Evolutionary conservation across 495 filamentous ascomycete genomes (phyloP), one percentile per base, ranked within the genome.

Genomic region (Lophium mytilinum): DNA sequence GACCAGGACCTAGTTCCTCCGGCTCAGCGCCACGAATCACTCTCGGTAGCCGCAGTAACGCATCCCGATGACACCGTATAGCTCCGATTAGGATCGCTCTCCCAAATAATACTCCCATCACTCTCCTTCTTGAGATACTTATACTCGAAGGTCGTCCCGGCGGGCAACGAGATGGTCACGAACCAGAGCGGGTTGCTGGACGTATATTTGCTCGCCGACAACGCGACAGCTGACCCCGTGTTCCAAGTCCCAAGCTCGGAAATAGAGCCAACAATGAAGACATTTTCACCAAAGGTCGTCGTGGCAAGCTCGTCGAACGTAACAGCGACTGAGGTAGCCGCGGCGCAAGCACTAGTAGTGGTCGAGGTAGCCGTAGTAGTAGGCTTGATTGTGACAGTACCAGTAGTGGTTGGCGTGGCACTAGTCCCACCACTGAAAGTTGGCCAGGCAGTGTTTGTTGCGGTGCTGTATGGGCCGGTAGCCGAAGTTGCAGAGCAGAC

Each of bases 81-180:
- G 1, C 64, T 68, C 42, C 76, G 76, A 61, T 89, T 85, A 0
- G 81, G 76, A 62, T 83, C 79, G 30, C 75, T 73, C 69, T 87
- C 84, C 84, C 83, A 87, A 15, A 57, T 65, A 1, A 85, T 71
- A 2, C 67, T 64, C 5, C 80, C 78, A 65, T 80, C 73, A 3
- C 68, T 65, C 50, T 75, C 71, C 40, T 83, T 74, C 6, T 77
- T 75, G 55, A 88, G 80, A 65, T 80, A 90, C 72, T 88, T 89
- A 63, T 87, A 88, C 66, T 83, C 56, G 35, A 89, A 75, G 4
- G 57, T 62, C 37, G 72, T 69, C 1, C 83, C 83, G 3, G 75
- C 75, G 1, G 73, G 65, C 3, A 85, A 65, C 1, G 65, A 68
- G 9, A 83, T 61, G 0, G 76, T 78, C 0, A 67, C 77, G 48